phyloP scores from a whole-genome alignment of 2,329 filamentous ascomycete species.

The Thelonectria olida region DNA sequence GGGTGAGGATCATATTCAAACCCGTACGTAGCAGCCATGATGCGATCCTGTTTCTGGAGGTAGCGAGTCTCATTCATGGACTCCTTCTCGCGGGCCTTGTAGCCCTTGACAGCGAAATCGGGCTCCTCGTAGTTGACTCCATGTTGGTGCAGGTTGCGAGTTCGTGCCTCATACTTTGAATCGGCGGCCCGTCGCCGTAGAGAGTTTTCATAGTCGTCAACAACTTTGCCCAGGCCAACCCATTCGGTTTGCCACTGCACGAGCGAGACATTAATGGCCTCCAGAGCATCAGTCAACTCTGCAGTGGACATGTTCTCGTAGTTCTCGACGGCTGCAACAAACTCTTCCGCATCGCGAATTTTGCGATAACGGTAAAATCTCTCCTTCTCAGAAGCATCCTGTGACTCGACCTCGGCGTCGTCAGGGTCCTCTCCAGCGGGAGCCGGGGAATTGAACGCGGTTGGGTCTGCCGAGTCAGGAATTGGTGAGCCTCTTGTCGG shows the following conservation, averaged over 20 bases:
- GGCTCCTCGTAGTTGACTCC: slow-evolving; percentile 57
- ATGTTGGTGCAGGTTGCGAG: slow-evolving; percentile 51
- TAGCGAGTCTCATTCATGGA: slow-evolving; percentile 55
- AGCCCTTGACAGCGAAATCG: slow-evolving; percentile 64
- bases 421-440: slow-evolving; percentile 48
- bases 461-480: slow-evolving; percentile 49
- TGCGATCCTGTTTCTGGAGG: slow-evolving; percentile 62
- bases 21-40: slow-evolving; percentile 68
- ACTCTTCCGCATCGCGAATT: slow-evolving; percentile 60
- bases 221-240: slow-evolving; percentile 57
- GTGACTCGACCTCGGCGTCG: slow-evolving; percentile 48
- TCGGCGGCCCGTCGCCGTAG: slow-evolving; percentile 60
- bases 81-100: slow-evolving; percentile 57
- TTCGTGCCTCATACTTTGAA: slow-evolving; percentile 56
- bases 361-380: slow-evolving; percentile 58
- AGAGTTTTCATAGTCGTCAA: slow-evolving; percentile 68
- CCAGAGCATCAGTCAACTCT: slow-evolving; percentile 56
- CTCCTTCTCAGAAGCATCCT: slow-evolving; percentile 42
- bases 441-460: slow-evolving; percentile 50
- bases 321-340: slow-evolving; percentile 58
- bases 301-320: slow-evolving; percentile 57
- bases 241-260: slow-evolving; percentile 65
- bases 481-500: slow-evolving; percentile 51
- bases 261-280: slow-evolving; percentile 56
- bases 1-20: slow-evolving; percentile 69